A percentile compares a stretch with the other conserved stretches of the same genome.
Conservation (phyloP, 805 yeast genomes). For the Saccharomycopsis vini region DNA sequence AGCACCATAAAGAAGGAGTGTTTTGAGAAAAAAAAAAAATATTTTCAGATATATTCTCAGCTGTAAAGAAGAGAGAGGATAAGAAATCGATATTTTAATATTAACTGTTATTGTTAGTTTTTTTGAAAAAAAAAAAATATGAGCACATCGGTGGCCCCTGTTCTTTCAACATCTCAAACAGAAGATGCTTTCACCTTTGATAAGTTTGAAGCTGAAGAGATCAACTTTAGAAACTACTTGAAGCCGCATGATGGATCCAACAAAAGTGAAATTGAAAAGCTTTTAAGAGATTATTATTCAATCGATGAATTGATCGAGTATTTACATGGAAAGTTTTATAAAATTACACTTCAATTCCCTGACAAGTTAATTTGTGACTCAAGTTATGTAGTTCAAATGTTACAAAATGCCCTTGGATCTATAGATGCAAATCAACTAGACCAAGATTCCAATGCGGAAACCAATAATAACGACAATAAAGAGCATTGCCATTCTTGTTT, state of each 20-base stretch:
- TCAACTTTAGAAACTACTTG: constrained; percentile 11
- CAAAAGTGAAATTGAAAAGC: constrained; percentile 4
- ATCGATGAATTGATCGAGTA: constrained; percentile 37
- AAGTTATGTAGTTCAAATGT: constrained; percentile 49
- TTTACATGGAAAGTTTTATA: constrained; percentile 33
- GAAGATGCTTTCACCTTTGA: constrained; percentile 35
- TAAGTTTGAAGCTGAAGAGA: constrained; percentile 22
- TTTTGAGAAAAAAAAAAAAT: neutral
- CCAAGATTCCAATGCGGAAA: constrained; percentile 1
- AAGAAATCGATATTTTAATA: neutral
- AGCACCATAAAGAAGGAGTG: too few relatives aligned
- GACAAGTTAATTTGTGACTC: constrained; percentile 75
- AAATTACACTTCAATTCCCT: constrained; percentile 84
- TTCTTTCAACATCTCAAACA: constrained; percentile 46
- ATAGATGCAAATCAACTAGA: constrained; percentile 9
- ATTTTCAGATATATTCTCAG: neutral
- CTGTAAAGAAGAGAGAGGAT: neutral
- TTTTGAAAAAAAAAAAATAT: too few relatives aligned
- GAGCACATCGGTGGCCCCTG: constrained; percentile 26
- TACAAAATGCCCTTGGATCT: constrained; percentile 32
- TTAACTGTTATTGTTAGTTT: neutral
- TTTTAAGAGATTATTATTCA: constrained; percentile 44
- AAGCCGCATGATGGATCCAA: constrained; percentile 3
- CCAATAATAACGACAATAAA: neutral
- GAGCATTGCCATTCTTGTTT: constrained; percentile 3